Evolutionary conservation across 768 basidiomycete species (phyloP), one percentile per base, ranked within the genome.

Genomic region (Trametes cinnabarina): DNA sequence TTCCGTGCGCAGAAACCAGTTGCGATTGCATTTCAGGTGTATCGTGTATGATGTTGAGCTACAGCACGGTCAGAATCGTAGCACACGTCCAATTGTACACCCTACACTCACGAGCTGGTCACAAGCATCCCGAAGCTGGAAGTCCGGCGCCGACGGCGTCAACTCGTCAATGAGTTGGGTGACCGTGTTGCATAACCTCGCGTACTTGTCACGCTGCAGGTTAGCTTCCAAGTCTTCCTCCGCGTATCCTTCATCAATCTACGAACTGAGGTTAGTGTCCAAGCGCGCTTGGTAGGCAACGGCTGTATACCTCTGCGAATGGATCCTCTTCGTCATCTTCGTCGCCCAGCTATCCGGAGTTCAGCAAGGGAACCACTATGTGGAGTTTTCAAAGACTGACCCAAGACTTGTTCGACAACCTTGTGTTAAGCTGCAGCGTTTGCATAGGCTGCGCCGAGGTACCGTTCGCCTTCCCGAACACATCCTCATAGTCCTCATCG

Each of bases 251-350:
- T 95, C 94, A 66, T 97, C 94, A 57, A 96, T 95, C 90, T 89
- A 48, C 14, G 28, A 20, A 19, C 10, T 17, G 54, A 1, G 28
- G 41, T 22, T 30, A 37, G 49, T 10, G 2, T 32, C 19, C 17
- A 25, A 28, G 14, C 47, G 30, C 15, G 10, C 46, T 15, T 57
- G 22, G 46, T 22, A 39, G 9, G 11, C 32, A 19, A 25, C 3
- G 12, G 8, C 10, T 17, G 47, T 65, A 55, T 63, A 92, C 92
- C 77, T 94, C 92, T 2, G 96, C 94, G 65, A 99, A 99, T 1
- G 97, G 96, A 76, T 99, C 94, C 52, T 94, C 92, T 51, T 96
- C 94, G 56, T 96, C 94, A 32, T 90, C 83, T 28, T 90, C 91
- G 42, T 92, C 92, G 9, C 87, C 87, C 52, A 89, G 73, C 86